phyloP scores from a whole-genome alignment of 352 stramenopile species.

The Albugo laibachii region DNA sequence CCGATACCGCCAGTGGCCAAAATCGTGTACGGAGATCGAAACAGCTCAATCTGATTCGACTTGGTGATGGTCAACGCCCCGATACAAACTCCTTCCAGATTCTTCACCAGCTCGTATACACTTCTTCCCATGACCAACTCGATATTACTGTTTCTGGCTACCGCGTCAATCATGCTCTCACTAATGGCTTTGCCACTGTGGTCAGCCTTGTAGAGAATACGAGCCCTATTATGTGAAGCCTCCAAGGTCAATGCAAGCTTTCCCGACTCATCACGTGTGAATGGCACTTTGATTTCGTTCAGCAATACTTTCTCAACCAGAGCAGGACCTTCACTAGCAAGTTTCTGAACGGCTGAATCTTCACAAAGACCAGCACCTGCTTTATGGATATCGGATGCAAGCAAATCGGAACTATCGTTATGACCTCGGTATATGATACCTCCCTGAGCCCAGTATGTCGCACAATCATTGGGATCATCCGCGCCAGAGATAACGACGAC shows the following conservation, averaged over 20 bases:
- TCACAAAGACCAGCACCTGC: conserved; percentile 82
- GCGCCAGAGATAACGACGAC: conserved; percentile 67
- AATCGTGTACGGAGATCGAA: conserved; percentile 68
- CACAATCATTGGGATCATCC: conserved; percentile 73
- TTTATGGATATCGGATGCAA: conserved; percentile 81
- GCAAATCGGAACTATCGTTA: conserved; percentile 66
- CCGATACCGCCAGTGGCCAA: conserved; percentile 85
- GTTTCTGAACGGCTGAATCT: conserved; percentile 79
- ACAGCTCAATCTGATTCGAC: conserved; percentile 24
- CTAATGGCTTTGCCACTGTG: conserved; percentile 88
- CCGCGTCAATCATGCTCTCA: conserved; percentile 71
- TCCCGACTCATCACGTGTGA: conserved; percentile 57
- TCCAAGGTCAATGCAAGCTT: conserved; percentile 68
- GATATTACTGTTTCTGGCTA: conserved; percentile 70
- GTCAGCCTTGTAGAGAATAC: conserved; percentile 89
- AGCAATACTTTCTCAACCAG: conserved; percentile 83
- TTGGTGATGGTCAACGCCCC: conserved; percentile 51
- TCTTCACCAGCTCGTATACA: conserved; percentile 61
- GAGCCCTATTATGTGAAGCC: conserved; percentile 81
- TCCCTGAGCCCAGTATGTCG: conserved; percentile 90
- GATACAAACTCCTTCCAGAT: conserved; percentile 30
- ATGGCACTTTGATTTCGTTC: conserved; percentile 75
- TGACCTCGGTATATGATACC: conserved; percentile 89
- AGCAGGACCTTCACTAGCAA: conserved; percentile 76
- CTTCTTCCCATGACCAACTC: conserved; percentile 42